Conservation (phyloP, 768 basidiomycete genomes). For the Terana coerulea region DNA sequence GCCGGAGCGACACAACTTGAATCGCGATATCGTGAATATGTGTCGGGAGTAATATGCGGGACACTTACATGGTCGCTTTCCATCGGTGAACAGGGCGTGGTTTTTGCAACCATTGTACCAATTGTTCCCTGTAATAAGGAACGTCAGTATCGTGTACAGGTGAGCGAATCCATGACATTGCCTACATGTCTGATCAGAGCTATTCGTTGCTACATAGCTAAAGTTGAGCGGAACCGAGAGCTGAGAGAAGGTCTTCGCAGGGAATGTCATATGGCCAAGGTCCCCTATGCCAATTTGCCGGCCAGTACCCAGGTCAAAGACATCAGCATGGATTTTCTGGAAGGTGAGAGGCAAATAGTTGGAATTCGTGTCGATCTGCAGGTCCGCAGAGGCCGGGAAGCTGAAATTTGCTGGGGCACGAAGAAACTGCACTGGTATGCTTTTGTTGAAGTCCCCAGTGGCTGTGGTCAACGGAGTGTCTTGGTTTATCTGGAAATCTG, state of each 20-base stretch:
- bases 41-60: not conserved
- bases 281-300: constrained; percentile 67
- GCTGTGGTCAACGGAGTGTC: constrained; percentile 55
- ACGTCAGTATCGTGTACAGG: constrained; percentile 9
- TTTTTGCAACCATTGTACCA: constrained; percentile 82
- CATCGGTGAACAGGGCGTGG: constrained; percentile 40
- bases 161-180: constrained; percentile 11
- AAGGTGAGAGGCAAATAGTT: constrained; percentile 81
- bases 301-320: constrained; percentile 67
- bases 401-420: constrained; percentile 85
- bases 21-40: constrained; percentile 8
- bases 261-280: constrained; percentile 52
- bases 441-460: constrained; percentile 51
- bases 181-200: constrained; percentile 80
- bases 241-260: constrained; percentile 61
- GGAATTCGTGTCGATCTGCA: constrained; percentile 70
- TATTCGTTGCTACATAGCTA: constrained; percentile 75
- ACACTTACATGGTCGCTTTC: constrained; percentile 59
- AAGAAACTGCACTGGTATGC: constrained; percentile 61
- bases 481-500: constrained; percentile 60
- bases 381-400: constrained; percentile 72
- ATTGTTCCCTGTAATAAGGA: constrained; percentile 49
- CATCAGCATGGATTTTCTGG: constrained; percentile 56
- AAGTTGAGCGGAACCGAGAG: constrained; percentile 79
- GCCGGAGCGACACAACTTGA: constrained; percentile 53